Evolutionary conservation across 805 yeast species (phyloP).

Genomic region (Blastobotrys americana): DNA sequence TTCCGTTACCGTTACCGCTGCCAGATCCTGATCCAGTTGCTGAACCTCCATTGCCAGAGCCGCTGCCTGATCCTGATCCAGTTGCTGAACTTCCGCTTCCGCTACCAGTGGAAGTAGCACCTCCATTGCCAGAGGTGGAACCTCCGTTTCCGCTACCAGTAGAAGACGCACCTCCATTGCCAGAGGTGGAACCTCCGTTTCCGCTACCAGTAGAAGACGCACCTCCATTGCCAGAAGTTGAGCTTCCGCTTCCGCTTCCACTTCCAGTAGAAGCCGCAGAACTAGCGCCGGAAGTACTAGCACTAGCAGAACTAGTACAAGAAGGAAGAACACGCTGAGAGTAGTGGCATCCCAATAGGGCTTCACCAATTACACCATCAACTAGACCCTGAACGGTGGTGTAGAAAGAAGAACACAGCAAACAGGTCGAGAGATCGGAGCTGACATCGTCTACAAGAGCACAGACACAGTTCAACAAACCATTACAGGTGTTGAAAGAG

Average conservation of each 20-base stretch:
- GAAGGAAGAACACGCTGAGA: conserved; percentile 6
- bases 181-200: conserved; percentile 2
- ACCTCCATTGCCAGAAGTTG: neutral
- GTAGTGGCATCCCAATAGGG: conserved; percentile 8
- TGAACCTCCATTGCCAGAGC: conserved; percentile 5
- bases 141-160: neutral
- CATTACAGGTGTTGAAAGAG: conserved; percentile 10
- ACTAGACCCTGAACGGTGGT: conserved; percentile 3
- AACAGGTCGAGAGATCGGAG: conserved; percentile 12
- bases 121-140: conserved; percentile 1
- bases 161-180: conserved; percentile 4
- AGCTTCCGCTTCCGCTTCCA: neutral
- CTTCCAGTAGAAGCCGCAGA: conserved; percentile 5
- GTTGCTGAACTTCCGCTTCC: conserved; percentile 4
- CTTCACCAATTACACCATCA: conserved; percentile 8
- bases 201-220: conserved; percentile 1
- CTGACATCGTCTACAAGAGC: conserved; percentile 11
- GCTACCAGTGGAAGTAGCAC: conserved; percentile 6
- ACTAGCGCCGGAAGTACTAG: conserved; percentile 8
- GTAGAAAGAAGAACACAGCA: conserved; percentile 12
- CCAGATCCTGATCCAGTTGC: conserved; percentile 4
- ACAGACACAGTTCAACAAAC: conserved; percentile 12
- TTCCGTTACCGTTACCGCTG: conserved; percentile 7
- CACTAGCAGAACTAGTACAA: conserved; percentile 7
- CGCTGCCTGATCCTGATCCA: conserved; percentile 2